Percentiles rank a stretch among this genome's conserved stretches.
Evolutionary conservation across 805 yeast species (phyloP).

Genomic region (Ogataea sp.): DNA sequence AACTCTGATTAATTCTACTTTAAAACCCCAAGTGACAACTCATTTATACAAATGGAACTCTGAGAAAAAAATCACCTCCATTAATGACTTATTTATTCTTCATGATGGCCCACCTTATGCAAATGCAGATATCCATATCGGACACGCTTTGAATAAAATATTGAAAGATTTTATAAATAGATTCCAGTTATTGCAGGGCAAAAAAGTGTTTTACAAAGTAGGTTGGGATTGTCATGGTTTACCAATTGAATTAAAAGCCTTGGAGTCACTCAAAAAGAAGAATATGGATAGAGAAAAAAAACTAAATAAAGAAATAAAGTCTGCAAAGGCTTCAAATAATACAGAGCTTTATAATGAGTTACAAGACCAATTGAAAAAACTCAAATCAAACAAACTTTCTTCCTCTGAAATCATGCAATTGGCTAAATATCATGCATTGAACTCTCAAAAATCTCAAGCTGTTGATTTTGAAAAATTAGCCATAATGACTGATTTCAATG

Average conservation of each 20-base stretch:
- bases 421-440: slow-evolving; percentile 63
- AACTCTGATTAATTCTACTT: slow-evolving; percentile 31
- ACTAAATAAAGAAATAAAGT: slow-evolving; percentile 18
- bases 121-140: slow-evolving; percentile 85
- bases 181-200: slow-evolving; percentile 53
- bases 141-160: slow-evolving; percentile 88
- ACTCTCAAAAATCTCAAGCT: slow-evolving; percentile 57
- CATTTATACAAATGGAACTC: slow-evolving; percentile 61
- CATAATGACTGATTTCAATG: slow-evolving; percentile 75
- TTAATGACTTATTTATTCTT: slow-evolving; percentile 47
- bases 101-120: slow-evolving; percentile 99
- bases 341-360: too few relatives aligned
- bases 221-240: slow-evolving; percentile 99
- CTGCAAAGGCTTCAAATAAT: slow-evolving; percentile 1
- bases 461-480: slow-evolving; percentile 60
- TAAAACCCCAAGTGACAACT: slow-evolving; percentile 46
- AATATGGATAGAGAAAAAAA: slow-evolving; percentile 20
- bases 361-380: slow-evolving; percentile 7
- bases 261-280: slow-evolving; percentile 33
- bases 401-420: slow-evolving; percentile 52
- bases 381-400: slow-evolving; percentile 13
- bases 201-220: slow-evolving; percentile 65
- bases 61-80: slow-evolving; percentile 15
- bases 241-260: slow-evolving; percentile 88
- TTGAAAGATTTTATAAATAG: slow-evolving; percentile 81